Conservation (phyloP, 83 land plant genomes). For the Picea abies region DNA sequence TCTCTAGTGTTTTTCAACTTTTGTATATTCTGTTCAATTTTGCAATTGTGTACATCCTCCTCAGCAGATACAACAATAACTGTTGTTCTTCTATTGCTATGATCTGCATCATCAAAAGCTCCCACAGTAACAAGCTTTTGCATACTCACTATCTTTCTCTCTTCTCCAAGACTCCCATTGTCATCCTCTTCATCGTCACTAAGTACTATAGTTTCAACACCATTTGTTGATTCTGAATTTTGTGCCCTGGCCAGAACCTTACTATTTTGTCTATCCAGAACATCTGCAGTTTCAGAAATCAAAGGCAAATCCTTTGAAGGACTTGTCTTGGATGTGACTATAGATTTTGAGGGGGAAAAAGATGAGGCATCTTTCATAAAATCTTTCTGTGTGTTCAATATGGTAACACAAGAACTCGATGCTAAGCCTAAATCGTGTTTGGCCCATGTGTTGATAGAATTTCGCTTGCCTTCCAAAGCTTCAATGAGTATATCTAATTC, state of each 20-base stretch:
- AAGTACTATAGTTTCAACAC: conserved; percentile 13
- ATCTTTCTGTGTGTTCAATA: neutral
- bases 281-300: conserved; percentile 4
- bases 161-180: neutral
- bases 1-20: neutral
- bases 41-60: neutral
- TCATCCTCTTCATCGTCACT: conserved; percentile 9
- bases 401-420: neutral
- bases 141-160: neutral
- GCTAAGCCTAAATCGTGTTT: conserved; percentile 14
- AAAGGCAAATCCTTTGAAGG: neutral
- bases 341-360: neutral
- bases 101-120: neutral
- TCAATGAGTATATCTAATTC: conserved; percentile 35
- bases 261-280: neutral
- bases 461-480: conserved; percentile 31
- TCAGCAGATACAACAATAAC: conserved; percentile 3
- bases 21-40: neutral
- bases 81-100: neutral
- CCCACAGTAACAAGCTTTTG: neutral
- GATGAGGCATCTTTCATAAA: neutral
- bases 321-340: neutral
- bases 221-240: neutral
- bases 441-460: conserved; percentile 13
- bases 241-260: neutral